These are phyloP conservation scores for Metschnikowia continentalis DNA, from an alignment of 805 yeast genomes.

Conservation along the genomic window DNA sequence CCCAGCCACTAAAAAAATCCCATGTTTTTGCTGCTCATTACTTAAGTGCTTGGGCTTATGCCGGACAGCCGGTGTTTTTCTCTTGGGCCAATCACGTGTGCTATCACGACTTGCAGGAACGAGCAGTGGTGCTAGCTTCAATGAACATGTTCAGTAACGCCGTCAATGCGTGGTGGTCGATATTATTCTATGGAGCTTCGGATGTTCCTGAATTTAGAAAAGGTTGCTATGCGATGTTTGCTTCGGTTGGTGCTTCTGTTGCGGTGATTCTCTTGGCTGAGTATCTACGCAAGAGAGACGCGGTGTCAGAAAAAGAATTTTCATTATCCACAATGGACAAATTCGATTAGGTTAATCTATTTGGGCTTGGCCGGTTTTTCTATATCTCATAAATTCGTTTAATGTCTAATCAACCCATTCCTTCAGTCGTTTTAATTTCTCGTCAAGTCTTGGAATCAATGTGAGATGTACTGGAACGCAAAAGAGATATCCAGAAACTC, in stretches of 20 bases:
- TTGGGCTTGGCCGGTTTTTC: too few species aligned
- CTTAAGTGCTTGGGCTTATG: slow-evolving; percentile 49
- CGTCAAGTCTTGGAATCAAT: slow-evolving; percentile 26
- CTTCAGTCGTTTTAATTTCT: too few species aligned
- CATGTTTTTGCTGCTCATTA: slow-evolving; percentile 53
- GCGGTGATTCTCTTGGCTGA: slow-evolving; percentile 40
- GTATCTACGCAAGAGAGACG: slow-evolving; percentile 28
- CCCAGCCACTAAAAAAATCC: slow-evolving; percentile 34
- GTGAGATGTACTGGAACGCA: slow-evolving; percentile 92
- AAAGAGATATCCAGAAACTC: slow-evolving; percentile 68
- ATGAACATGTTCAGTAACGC: slow-evolving; percentile 65
- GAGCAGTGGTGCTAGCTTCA: slow-evolving; percentile 61
- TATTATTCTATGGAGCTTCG: slow-evolving; percentile 49
- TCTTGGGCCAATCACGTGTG: slow-evolving; percentile 64
- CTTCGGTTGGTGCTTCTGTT: slow-evolving; percentile 44
- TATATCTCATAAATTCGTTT: too few species aligned
- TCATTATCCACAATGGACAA: background rate
- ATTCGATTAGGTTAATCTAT: background rate
- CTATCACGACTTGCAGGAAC: slow-evolving; percentile 55
- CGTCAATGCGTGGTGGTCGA: slow-evolving; percentile 62
- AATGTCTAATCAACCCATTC: too few species aligned
- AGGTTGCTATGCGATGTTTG: slow-evolving; percentile 57
- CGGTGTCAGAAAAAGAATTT: background rate
- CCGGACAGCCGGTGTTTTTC: slow-evolving; percentile 58
- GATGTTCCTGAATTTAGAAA: slow-evolving; percentile 48